Evolutionary conservation across 1,284 basidiomycete species (phyloP), one percentile per base, ranked within the genome.

Genomic region (Gymnopus androsaceus): DNA sequence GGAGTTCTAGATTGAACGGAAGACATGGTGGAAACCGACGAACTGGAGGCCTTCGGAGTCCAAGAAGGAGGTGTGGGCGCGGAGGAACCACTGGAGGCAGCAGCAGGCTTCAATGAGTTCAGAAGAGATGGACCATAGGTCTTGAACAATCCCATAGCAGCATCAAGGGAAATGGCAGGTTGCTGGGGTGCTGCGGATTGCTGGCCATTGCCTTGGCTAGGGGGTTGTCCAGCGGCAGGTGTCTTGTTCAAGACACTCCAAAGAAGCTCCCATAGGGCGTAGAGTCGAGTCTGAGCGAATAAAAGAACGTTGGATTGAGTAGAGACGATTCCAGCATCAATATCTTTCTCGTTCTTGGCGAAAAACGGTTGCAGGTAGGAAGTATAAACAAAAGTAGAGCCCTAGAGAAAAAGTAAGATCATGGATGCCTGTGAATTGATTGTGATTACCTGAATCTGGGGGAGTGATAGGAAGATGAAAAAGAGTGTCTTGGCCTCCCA

Each of bases 381-480:
- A 54, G 77, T 73, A 72, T 88, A 93, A 55, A 93, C 72, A 72
- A 84, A 90, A 1, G 82, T 82, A 6, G 89, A 87, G 54, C 88
- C 90, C 88, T 92, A 61, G 21, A 44, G 34, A 59, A 59, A 51
- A 52, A 23, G 11, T 49, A n/a, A 44, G 41, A 38, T 56, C 41
- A 15, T n/a, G 9, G 8, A 15, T 47, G 28, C 44, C 8, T 37
- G 38, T 57, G 53, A 54, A 47, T 57, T 14, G 17, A 14, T 6
- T 31, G 25, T 21, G 9, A 76, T 59, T 56, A 87, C 89, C 78
- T 89, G 81, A 3, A 82, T 86, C 72, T 90, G 85, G 12, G 89
- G 88, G 4, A 92, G 77, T 2, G 88, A 77, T 40, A 92, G 71
- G 73, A 87, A 92, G 25, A 92, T 75, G 27, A 93, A 73, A 67